Evolutionary conservation across 192 early-diverging fungal genomes (phyloP).

Genomic region (Diversispora eburnea): DNA sequence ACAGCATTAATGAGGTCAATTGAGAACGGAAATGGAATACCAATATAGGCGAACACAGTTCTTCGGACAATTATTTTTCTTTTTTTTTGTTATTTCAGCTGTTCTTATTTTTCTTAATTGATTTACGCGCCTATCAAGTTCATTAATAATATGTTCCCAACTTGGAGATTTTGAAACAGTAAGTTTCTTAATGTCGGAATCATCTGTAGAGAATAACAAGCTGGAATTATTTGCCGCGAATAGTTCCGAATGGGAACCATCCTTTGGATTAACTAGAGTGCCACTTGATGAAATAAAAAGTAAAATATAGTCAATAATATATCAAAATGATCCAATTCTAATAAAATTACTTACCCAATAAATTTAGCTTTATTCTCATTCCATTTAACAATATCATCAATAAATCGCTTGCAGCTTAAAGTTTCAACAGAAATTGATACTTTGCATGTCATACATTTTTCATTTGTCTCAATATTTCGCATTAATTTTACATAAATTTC

Average conservation of each 20-base stretch:
- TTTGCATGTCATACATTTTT: slow-evolving; percentile 14
- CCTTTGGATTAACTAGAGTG: background rate
- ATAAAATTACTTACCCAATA: background rate
- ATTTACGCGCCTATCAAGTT: too few relatives aligned
- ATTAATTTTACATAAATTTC: slow-evolving; percentile 12
- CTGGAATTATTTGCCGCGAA: background rate
- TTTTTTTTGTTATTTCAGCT: slow-evolving; percentile 1
- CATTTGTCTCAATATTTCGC: background rate
- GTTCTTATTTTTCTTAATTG: too few relatives aligned
- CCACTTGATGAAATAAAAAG: background rate
- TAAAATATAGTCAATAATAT: background rate
- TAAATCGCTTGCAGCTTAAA: slow-evolving; percentile 13
- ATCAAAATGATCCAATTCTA: background rate
- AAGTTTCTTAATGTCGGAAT: too few relatives aligned
- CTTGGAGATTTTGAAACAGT: too few relatives aligned
- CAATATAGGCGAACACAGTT: slow-evolving; percentile 38
- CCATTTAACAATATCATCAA: slow-evolving; percentile 18
- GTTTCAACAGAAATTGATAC: background rate
- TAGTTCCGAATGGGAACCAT: background rate
- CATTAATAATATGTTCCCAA: too few relatives aligned
- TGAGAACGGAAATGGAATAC: slow-evolving; percentile 37
- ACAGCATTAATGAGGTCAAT: slow-evolving; percentile 51
- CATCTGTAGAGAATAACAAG: too few relatives aligned
- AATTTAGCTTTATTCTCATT: background rate
- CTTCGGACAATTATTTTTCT: slow-evolving; percentile 22